Conservation (phyloP, 2,329 filamentous ascomycete species). For the Pseudogymnoascus sp. region DNA sequence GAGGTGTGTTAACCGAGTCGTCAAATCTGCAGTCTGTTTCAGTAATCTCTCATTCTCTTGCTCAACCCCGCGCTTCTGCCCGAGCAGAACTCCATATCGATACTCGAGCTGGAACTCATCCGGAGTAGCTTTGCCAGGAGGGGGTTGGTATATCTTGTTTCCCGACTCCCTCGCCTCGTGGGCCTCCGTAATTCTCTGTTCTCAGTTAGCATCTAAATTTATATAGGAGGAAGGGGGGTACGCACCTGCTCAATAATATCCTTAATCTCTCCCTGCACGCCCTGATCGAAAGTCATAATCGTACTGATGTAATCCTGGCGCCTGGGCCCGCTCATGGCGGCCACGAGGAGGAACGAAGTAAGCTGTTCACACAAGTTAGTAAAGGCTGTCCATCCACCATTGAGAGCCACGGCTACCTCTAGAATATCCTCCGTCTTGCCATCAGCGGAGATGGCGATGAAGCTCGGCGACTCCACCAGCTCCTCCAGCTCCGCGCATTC, state of each 20-base stretch:
- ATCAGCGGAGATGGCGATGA: slow-evolving; percentile 51
- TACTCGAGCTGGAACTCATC: slow-evolving; percentile 38
- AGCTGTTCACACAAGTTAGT: slow-evolving; percentile 39
- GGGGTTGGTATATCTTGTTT: slow-evolving; percentile 8
- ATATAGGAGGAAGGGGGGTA: no score
- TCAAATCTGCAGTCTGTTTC: slow-evolving; percentile 52
- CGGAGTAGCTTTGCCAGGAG: slow-evolving; percentile 14
- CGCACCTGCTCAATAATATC: slow-evolving; percentile 24
- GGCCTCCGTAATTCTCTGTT: slow-evolving; percentile 10
- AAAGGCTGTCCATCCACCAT: background rate
- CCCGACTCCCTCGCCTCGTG: background rate
- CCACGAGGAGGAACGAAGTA: slow-evolving; percentile 55
- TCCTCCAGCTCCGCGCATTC: slow-evolving; percentile 45
- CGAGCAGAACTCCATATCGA: slow-evolving; percentile 34
- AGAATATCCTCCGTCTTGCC: slow-evolving; percentile 47
- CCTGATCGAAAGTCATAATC: slow-evolving; percentile 37
- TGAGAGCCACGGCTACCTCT: slow-evolving; percentile 35
- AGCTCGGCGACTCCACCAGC: slow-evolving; percentile 46
- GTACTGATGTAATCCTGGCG: slow-evolving; percentile 45
- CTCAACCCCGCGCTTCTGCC: slow-evolving; percentile 30
- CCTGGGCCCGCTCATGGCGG: slow-evolving; percentile 53
- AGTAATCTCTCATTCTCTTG: slow-evolving; percentile 49
- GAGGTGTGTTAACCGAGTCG: slow-evolving; percentile 52
- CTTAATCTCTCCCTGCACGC: slow-evolving; percentile 35
- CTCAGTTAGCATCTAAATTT: background rate